These are phyloP conservation scores for Tolypocladium cylindrosporum DNA, from an alignment of 2,329 filamentous ascomycete genomes.

Conservation along the genomic window DNA sequence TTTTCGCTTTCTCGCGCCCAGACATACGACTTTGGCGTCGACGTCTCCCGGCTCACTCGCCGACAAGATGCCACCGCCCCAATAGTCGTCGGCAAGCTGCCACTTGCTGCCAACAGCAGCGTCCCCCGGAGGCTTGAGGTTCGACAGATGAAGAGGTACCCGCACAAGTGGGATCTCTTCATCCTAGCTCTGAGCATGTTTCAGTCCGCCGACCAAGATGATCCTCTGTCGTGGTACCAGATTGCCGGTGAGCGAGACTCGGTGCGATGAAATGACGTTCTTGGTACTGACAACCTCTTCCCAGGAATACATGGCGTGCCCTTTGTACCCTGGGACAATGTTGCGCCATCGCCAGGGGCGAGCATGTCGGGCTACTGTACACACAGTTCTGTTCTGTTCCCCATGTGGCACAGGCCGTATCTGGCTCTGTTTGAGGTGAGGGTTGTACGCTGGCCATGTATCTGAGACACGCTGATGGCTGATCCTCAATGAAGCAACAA, in stretches of 20 bases:
- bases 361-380: conserved; percentile 62
- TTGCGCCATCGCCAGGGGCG: conserved; percentile 38
- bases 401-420: conserved; percentile 78
- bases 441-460: not conserved
- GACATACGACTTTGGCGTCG: conserved; percentile 42
- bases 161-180: conserved; percentile 66
- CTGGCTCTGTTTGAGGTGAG: conserved; percentile 49
- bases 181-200: conserved; percentile 65
- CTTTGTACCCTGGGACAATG: conserved; percentile 42
- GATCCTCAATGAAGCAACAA: conserved; percentile 22
- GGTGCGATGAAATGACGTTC: not conserved
- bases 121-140: conserved; percentile 53
- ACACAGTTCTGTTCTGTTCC: conserved; percentile 66
- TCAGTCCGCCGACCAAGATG: conserved; percentile 54
- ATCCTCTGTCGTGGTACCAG: conserved; percentile 65
- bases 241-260: conserved; percentile 50
- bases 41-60: conserved; percentile 27
- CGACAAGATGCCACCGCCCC: conserved; percentile 24
- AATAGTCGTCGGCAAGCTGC: conserved; percentile 34
- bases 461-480: conserved; percentile 1
- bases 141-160: conserved; percentile 50
- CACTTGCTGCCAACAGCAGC: conserved; percentile 25
- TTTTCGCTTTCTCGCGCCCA: conserved; percentile 8
- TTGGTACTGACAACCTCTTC: not conserved
- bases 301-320: conserved; percentile 75